Percentiles rank a stretch among this genome's conserved stretches.
Conservation (phyloP, 352 stramenopile species). For the Aphanomyces euteiches region DNA sequence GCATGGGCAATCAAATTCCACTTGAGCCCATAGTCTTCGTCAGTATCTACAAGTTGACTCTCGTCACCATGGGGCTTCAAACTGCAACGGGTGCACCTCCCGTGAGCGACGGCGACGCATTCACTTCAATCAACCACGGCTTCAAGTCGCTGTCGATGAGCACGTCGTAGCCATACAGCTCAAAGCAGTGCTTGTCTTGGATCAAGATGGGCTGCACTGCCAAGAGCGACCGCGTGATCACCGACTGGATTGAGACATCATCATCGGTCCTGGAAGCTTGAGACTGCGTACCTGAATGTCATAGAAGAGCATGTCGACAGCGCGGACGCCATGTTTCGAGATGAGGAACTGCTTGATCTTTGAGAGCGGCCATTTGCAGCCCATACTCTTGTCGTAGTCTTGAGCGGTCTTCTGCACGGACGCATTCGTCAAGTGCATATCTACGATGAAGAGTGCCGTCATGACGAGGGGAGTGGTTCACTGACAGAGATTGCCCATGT, state of each 20-base stretch:
- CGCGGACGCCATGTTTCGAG: slow-evolving; percentile 58
- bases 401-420: slow-evolving; percentile 84
- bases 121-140: slow-evolving; percentile 85
- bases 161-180: slow-evolving; percentile 89
- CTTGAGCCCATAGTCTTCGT: slow-evolving; percentile 84
- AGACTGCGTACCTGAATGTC: slow-evolving; percentile 57
- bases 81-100: slow-evolving; percentile 6
- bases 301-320: slow-evolving; percentile 62
- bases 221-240: slow-evolving; percentile 81
- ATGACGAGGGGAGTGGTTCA: not conserved
- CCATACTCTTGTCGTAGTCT: slow-evolving; percentile 66
- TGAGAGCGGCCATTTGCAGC: slow-evolving; percentile 62
- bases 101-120: slow-evolving; percentile 60
- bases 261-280: not conserved
- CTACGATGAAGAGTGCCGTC: slow-evolving; percentile 37
- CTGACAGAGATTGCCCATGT: slow-evolving; percentile 38
- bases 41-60: slow-evolving; percentile 47
- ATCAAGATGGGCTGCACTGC: slow-evolving; percentile 85
- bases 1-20: slow-evolving; percentile 82
- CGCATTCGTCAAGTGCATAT: slow-evolving; percentile 94
- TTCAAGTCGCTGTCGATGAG: slow-evolving; percentile 80
- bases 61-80: not conserved
- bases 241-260: not conserved
- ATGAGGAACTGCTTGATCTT: slow-evolving; percentile 63
- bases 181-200: slow-evolving; percentile 87